A percentile compares a stretch with the other conserved stretches of the same genome.
phyloP scores from a whole-genome alignment of 2,329 filamentous ascomycete genomes.

The Claviceps quebecensis region DNA sequence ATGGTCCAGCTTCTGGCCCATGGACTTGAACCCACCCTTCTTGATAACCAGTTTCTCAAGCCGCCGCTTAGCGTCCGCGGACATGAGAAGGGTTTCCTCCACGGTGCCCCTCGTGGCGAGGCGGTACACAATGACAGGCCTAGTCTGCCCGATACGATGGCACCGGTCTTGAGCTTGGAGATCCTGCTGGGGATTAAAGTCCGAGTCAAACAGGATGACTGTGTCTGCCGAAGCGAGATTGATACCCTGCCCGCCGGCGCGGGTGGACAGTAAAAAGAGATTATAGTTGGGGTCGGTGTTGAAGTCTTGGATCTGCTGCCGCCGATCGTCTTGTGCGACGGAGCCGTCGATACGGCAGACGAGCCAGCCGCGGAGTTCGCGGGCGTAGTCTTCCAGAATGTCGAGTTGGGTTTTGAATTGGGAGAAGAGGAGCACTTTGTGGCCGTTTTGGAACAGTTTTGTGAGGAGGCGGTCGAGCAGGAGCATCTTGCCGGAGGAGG shows the following conservation, averaged over 20 bases:
- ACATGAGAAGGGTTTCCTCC: slow-evolving; percentile 73
- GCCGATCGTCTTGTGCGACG: slow-evolving; percentile 60
- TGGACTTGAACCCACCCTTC: slow-evolving; percentile 69
- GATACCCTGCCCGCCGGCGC: slow-evolving; percentile 89
- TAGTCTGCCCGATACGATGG: slow-evolving; percentile 85
- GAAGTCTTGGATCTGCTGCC: slow-evolving; percentile 58
- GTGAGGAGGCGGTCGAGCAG: slow-evolving; percentile 78
- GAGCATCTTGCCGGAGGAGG: slow-evolving; percentile 88
- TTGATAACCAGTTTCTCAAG: slow-evolving; percentile 92
- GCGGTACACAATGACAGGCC: slow-evolving; percentile 84
- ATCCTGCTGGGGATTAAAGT: slow-evolving; percentile 96
- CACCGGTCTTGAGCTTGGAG: slow-evolving; percentile 91
- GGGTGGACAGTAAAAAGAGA: slow-evolving; percentile 77
- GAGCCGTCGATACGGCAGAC: slow-evolving; percentile 84
- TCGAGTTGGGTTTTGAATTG: slow-evolving; percentile 94
- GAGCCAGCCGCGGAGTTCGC: slow-evolving; percentile 61
- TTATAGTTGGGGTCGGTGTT: slow-evolving; percentile 51
- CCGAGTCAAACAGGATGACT: slow-evolving; percentile 74
- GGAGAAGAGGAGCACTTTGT: slow-evolving; percentile 92
- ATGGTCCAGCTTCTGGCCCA: slow-evolving; percentile 46
- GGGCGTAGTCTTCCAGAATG: slow-evolving; percentile 74
- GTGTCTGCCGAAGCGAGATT: slow-evolving; percentile 87
- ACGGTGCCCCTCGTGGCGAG: slow-evolving; percentile 88
- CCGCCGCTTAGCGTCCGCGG: slow-evolving; percentile 80
- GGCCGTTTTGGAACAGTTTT: slow-evolving; percentile 54